A percentile compares a stretch with the other conserved stretches of the same genome.
Conservation (phyloP, 345 rosid genomes). For the Luvunga scandens region DNA sequence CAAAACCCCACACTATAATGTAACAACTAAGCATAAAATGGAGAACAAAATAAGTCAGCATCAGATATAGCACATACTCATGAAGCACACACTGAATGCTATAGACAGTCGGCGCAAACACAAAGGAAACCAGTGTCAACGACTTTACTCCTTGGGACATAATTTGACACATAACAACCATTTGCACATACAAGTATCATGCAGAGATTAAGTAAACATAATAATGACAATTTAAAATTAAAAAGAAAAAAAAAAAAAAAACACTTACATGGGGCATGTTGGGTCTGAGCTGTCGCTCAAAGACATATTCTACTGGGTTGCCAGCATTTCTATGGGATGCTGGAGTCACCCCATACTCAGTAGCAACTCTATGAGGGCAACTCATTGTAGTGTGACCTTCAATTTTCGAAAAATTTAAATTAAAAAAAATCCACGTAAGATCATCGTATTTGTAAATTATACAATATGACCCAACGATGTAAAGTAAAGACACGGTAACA, state of each 20-base stretch:
- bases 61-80: background rate
- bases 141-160: background rate
- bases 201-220: background rate
- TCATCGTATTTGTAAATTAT: background rate
- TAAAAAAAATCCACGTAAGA: background rate
- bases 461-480: background rate
- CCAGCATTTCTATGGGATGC: constrained; percentile 51
- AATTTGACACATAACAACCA: background rate
- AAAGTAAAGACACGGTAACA: background rate
- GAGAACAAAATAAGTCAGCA: background rate
- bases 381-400: constrained; percentile 88
- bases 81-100: background rate
- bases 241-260: background rate
- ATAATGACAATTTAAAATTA: background rate
- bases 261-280: constrained; percentile 44
- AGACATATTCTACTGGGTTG: constrained; percentile 64
- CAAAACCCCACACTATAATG: background rate
- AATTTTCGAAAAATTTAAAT: constrained; percentile 5
- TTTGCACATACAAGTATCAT: background rate
- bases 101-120: background rate
- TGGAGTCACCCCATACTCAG: constrained; percentile 60
- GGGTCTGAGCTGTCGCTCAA: constrained; percentile 72
- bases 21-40: background rate
- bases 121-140: background rate
- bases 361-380: constrained; percentile 78